Evolutionary conservation across 495 filamentous ascomycete species (phyloP).

Genomic region (Stereocaulon alpinum): DNA sequence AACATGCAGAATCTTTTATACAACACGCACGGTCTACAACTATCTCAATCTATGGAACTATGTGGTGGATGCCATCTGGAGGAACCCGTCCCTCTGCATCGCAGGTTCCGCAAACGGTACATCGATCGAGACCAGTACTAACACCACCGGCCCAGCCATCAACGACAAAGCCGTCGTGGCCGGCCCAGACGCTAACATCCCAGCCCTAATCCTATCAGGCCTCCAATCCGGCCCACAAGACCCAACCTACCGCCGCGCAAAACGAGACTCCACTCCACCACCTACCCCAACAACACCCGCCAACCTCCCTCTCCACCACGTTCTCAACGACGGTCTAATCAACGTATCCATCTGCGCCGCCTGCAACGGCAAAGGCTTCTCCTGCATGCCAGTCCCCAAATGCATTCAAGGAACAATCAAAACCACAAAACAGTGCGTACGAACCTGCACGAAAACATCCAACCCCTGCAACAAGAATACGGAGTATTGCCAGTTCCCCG

Average conservation of each 20-base stretch:
- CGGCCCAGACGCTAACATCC: neutral
- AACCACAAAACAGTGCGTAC: neutral
- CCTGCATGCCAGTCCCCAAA: neutral
- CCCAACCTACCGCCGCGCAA: neutral
- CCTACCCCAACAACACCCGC: neutral
- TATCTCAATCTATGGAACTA: slow-evolving; percentile 36
- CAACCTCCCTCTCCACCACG: neutral
- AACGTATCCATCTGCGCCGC: neutral
- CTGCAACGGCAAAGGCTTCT: slow-evolving; percentile 1
- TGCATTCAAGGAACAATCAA: neutral
- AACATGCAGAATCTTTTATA: slow-evolving; percentile 47
- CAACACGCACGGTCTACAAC: slow-evolving; percentile 33
- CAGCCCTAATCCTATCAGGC: slow-evolving; percentile 10
- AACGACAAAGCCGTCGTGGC: neutral
- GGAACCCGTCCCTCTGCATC: slow-evolving; percentile 21
- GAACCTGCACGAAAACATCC: neutral
- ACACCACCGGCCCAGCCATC: slow-evolving; percentile 1
- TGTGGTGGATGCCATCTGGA: slow-evolving; percentile 25
- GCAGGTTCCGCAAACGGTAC: slow-evolving; percentile 4
- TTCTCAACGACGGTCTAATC: slow-evolving; percentile 2
- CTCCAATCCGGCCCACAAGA: slow-evolving; percentile 8
- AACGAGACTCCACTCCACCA: neutral
- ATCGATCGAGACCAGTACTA: neutral
- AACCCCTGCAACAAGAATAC: neutral
- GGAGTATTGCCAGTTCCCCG: neutral